Evolutionary conservation across 768 basidiomycete species (phyloP).

Genomic region (Polyporus arcularius): DNA sequence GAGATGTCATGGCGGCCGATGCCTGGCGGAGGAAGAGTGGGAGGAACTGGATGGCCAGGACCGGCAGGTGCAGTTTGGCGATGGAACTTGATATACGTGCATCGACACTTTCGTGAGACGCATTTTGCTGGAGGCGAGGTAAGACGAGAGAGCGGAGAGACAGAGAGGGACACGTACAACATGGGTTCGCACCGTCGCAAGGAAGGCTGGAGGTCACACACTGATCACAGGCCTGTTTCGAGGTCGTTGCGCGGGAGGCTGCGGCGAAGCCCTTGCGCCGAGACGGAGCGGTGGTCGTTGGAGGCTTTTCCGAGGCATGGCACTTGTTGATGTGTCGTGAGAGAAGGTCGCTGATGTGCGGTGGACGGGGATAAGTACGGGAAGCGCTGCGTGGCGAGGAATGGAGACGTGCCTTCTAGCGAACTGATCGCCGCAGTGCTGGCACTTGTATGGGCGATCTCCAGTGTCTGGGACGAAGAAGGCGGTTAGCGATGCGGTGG

Average conservation of each 20-base stretch:
- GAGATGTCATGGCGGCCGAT: conserved; percentile 19
- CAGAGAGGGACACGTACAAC: conserved; percentile 49
- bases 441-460: conserved; percentile 88
- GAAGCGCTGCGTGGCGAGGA: not conserved
- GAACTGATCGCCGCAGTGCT: conserved; percentile 87
- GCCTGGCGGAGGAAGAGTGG: conserved; percentile 28
- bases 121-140: conserved; percentile 62
- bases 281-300: conserved; percentile 37
- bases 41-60: conserved; percentile 58
- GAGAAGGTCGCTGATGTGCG: conserved; percentile 65
- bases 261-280: conserved; percentile 70
- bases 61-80: conserved; percentile 79
- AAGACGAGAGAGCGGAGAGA: conserved; percentile 1
- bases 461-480: conserved; percentile 66
- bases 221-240: conserved; percentile 84
- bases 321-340: conserved; percentile 89
- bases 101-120: conserved; percentile 64
- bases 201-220: conserved; percentile 75
- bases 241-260: conserved; percentile 71
- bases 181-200: conserved; percentile 80
- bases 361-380: not conserved
- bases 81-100: conserved; percentile 83
- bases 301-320: conserved; percentile 73
- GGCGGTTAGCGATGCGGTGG: conserved; percentile 9
- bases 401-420: conserved; percentile 63